These are phyloP conservation scores for Lippia alba DNA, from an alignment of 305 asterid genomes.

Conservation along the genomic window DNA sequence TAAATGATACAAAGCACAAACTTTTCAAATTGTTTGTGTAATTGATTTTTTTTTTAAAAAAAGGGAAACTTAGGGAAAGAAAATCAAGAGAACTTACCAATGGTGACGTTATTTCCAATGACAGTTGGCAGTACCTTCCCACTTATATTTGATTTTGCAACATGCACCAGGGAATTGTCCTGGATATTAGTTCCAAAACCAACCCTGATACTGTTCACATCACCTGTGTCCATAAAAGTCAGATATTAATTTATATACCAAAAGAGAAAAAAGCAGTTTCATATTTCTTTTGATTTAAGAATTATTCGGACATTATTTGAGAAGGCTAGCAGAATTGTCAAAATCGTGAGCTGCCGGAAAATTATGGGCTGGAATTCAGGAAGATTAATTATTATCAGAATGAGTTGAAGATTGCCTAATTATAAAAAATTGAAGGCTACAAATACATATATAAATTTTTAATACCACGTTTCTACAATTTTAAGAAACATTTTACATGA, in stretches of 20 bases:
- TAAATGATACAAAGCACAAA: too few species aligned
- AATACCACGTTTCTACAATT: neutral
- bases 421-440: neutral
- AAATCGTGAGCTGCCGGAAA: neutral
- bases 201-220: slow-evolving; percentile 75
- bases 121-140: slow-evolving; percentile 84
- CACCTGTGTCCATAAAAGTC: slow-evolving; percentile 60
- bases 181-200: slow-evolving; percentile 92
- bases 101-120: slow-evolving; percentile 83
- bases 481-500: too few species aligned
- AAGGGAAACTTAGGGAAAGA: neutral
- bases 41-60: neutral
- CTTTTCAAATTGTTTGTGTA: too few species aligned
- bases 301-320: neutral
- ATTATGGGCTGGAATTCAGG: neutral
- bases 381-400: neutral
- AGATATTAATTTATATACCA: slow-evolving; percentile 12
- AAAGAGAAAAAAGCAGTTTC: neutral
- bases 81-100: slow-evolving; percentile 57
- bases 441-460: too few species aligned
- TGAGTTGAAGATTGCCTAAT: neutral
- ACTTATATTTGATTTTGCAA: slow-evolving; percentile 76
- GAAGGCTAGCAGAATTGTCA: slow-evolving; percentile 22
- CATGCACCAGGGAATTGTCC: slow-evolving; percentile 91
- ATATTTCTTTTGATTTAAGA: neutral